Evolutionary conservation across 1,139 yeast genomes (phyloP), one percentile per base, ranked within the genome.

Genomic region (Kodamaea derodonti): DNA sequence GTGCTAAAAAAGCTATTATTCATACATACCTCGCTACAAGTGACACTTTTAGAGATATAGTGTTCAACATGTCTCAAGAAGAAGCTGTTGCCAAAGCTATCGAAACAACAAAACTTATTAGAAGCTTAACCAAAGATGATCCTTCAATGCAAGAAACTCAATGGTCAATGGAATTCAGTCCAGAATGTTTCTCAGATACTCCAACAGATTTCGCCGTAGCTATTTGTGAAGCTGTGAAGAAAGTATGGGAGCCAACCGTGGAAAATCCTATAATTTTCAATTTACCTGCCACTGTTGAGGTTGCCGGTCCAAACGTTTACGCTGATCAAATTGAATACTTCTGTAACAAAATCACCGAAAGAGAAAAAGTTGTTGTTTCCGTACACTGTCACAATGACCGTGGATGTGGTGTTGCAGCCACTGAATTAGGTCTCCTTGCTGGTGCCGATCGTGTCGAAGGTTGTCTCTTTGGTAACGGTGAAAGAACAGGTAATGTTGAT

Each of bases 361-460:
- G 75, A 43, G 74, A 69, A 44, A 68, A 65, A 45, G 58, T 69
- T 17, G 62, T 70, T 40, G 64, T 69, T 36, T 67, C 74, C 14
- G 65, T 69, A 27, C 75, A 69, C 46, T 69, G 73, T 32, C 75
- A 69, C 47, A 69, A 69, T 42, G 75, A 69, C 43, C 60, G 75
- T 47, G 75, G 75, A 1, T 69, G 75, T 47, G 73, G 72, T 24
- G 73, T 69, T 24, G 75, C 75, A 20, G 75, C 75, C 17, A 63
- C 73, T 13, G 75, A 69, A 47, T 59, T 69, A 41, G 75, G 74
- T 20, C 55, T 64, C 34, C 52, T 69, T 50, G 75, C 75, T 11
- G 75, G 75, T 36, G 75, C 75, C 30, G 75, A 69, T 49, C 58
- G 75, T 51, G 71, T 69, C 18, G 75, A 69, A 46, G 75, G 75